Base-by-base conservation (phyloP, 1,284 basidiomycete genomes). In the Blastosporella zonata region DNA sequence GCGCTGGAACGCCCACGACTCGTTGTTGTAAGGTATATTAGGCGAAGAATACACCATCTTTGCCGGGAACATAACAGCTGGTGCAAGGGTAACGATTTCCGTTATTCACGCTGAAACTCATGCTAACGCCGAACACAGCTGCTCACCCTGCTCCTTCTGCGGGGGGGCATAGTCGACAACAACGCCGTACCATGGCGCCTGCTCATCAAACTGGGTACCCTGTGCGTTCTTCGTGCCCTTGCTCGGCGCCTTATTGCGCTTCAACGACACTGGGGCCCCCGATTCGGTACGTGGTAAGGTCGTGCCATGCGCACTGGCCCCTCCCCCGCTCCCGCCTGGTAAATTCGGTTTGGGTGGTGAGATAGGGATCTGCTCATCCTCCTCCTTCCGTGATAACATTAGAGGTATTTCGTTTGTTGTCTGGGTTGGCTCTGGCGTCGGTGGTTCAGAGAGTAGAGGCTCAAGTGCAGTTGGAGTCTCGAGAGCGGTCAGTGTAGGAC, bases 1-100 rank as follows among this genome's bases (percentile, higher is more conserved):
- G 68, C 96, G 97, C 63, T 97, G 87, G 65, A 94, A 99, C 22
- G 72, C 73, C 80, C 95, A 99, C 18, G 89, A 84, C 62, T 52
- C 45, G 39, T 49, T 27, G 21, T 53, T 49, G 21, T 47, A 54
- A 2, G 54, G 52, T 46, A 51, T 48, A 22, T 51, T 49, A 5
- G 52, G 46, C 0, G 48, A 50, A 12, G 52, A 35, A 31, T 48
- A 49, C 7, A 51, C 46, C 52, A 50, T 50, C 36, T 51, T 55
- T 18, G 54, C 49, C 13, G 54, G 54, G 22, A 55, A 55, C 25
- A 49, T 39, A 13, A 55, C 48, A 23, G 44, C 54, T 55, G 22
- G 17, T 23, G 23, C 6, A 18, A 45, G 4, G n/a, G 25, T 13
- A 37, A 37, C 8, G 36, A n/a, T 51, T 23, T 21, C 27, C 6